Percentiles rank a stretch among this genome's conserved stretches.
Conservation (phyloP, 768 basidiomycete species). For the Termitomyces sp. region DNA sequence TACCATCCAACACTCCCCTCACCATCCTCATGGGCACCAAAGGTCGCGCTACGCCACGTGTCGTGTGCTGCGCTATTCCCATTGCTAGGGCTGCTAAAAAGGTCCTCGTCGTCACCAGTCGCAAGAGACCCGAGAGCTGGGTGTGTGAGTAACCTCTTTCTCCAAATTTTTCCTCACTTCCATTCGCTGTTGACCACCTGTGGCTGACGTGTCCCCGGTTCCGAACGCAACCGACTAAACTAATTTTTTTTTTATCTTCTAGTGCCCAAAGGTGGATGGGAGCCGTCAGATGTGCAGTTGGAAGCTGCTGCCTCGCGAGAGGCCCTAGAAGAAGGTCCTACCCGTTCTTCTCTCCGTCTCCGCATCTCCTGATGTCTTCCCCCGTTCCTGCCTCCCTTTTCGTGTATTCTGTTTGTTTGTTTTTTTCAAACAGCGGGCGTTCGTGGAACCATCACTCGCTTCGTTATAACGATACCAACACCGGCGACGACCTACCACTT, state of each 20-base stretch:
- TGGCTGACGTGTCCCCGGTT: conserved; percentile 14
- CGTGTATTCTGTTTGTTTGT: conserved; percentile 18
- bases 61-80: conserved; percentile 91
- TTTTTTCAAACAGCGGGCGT: conserved; percentile 70
- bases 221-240: conserved; percentile 13
- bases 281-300: conserved; percentile 73
- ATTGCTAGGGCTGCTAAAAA: conserved; percentile 72
- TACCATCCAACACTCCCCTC: neutral
- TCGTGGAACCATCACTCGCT: conserved; percentile 83
- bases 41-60: conserved; percentile 76
- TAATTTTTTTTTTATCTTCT: conserved; percentile 11
- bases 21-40: conserved; percentile 52
- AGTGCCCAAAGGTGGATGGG: conserved; percentile 96
- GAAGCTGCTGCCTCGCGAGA: conserved; percentile 89
- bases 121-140: conserved; percentile 79
- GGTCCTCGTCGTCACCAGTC: conserved; percentile 80
- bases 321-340: conserved; percentile 96
- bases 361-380: conserved; percentile 66
- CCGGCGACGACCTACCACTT: conserved; percentile 85
- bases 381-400: conserved; percentile 29
- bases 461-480: conserved; percentile 78
- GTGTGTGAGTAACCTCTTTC: conserved; percentile 67
- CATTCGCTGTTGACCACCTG: conserved; percentile 1
- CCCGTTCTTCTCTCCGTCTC: conserved; percentile 74
- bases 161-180: conserved; percentile 15